Base-by-base conservation (phyloP, 495 filamentous ascomycete species). In the Talaromyces liani region DNA sequence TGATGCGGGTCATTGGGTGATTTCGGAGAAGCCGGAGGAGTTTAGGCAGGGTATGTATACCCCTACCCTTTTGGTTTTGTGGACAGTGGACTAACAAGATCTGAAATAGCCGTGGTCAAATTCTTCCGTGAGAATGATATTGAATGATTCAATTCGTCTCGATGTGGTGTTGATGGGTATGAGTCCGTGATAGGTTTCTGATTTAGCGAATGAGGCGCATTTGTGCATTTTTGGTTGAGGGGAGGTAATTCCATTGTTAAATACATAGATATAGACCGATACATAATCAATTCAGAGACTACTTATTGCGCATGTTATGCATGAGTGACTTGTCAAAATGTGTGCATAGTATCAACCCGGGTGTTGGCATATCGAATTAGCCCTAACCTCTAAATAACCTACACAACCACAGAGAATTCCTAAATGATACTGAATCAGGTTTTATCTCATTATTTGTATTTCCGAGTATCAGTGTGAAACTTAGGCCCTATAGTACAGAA, bases 1-100 rank as follows among this genome's bases (percentile, higher is more conserved):
- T 36, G 90, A 97, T 20, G 84, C 88, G 5, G 94, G 94, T 0
- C 94, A 98, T 71, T 98, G 94, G 94, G 78, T 98, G 0, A 93
- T 95, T 66, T 91, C 90, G 9, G 93, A 98, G 79, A 90, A 92
- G 63, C 94, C 94, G 0, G 88, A 94, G 71, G 88, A 78, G 3
- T 98, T 98, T 70, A 82, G 88, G 69, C 78, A 85, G 80, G 89
- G 91, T 95, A 73, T 73, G 85, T 72, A 12, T 61, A 12, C 27
- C 27, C 27, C 22, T 24, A 27, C 27, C 27, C 27, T 27, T 27
- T 27, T 27, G 3, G 16, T 25, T 6, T 63, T 34, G 10, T 41
- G 1, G 36, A 16, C 1, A 9, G 12, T 41, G 12, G 5, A 36
- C 66, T 72, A 47, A 75, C 63, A 36, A 56, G 29, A 58, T 7